phyloP scores from a whole-genome alignment of 2,329 filamentous ascomycete genomes.

The Colletotrichum cordylinicola region DNA sequence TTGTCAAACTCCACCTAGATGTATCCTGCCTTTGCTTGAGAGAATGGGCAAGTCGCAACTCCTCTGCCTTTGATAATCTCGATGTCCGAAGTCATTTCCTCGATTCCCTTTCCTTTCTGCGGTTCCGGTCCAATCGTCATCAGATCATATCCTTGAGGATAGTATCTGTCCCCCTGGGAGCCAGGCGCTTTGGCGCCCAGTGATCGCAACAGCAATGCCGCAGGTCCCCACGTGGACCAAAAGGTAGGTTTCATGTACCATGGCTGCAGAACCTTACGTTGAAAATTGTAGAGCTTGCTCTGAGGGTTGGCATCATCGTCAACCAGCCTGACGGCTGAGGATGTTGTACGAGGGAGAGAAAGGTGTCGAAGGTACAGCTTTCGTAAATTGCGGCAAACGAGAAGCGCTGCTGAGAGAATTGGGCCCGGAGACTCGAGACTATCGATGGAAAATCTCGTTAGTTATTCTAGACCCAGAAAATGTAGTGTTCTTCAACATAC shows the following conservation, averaged over 20 bases:
- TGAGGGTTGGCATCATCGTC: slow-evolving; percentile 44
- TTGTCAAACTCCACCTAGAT: background rate
- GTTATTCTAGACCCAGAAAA: background rate
- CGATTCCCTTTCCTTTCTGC: slow-evolving; percentile 24
- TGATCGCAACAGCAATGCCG: slow-evolving; percentile 47
- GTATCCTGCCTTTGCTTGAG: background rate
- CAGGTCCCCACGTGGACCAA: slow-evolving; percentile 53
- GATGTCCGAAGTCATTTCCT: slow-evolving; percentile 15
- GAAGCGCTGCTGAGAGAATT: slow-evolving; percentile 32
- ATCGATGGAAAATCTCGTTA: background rate
- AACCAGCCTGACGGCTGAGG: slow-evolving; percentile 36
- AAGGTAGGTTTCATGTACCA: slow-evolving; percentile 58
- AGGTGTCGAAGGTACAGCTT: slow-evolving; percentile 54
- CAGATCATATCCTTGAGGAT: slow-evolving; percentile 52
- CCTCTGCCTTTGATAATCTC: background rate
- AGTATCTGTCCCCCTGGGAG: slow-evolving; percentile 49
- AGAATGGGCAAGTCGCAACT: slow-evolving; percentile 1
- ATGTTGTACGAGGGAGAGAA: slow-evolving; percentile 50
- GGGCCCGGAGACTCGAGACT: slow-evolving; percentile 1
- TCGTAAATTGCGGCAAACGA: slow-evolving; percentile 43
- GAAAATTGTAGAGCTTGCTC: slow-evolving; percentile 45
- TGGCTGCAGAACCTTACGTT: slow-evolving; percentile 51
- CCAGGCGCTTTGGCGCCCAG: slow-evolving; percentile 53
- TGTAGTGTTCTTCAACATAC: background rate
- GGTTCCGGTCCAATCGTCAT: slow-evolving; percentile 27